Conservation (phyloP, 495 filamentous ascomycete genomes). For the Penicillium simplicissimum region DNA sequence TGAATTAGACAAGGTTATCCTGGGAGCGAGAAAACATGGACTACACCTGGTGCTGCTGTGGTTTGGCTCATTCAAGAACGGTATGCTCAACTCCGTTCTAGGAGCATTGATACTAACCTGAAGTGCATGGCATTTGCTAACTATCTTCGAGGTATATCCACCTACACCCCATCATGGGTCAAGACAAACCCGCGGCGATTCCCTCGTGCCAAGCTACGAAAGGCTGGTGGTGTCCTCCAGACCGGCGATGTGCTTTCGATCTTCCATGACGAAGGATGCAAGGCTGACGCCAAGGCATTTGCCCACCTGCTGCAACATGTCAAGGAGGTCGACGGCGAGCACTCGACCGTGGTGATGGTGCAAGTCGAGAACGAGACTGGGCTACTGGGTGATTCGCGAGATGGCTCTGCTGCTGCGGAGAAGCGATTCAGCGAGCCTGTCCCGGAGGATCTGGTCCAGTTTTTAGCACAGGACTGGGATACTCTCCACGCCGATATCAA, state of each 20-base stretch:
- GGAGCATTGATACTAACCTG: neutral
- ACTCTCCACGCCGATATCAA: conserved; percentile 35
- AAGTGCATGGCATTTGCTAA: neutral
- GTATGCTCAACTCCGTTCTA: conserved; percentile 15
- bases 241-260: conserved; percentile 37
- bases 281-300: conserved; percentile 43
- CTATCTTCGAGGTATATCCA: conserved; percentile 28
- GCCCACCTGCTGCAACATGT: conserved; percentile 38
- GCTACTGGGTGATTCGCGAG: conserved; percentile 48
- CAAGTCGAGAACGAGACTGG: conserved; percentile 54
- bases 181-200: conserved; percentile 47
- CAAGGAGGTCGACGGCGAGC: conserved; percentile 39
- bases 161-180: conserved; percentile 46
- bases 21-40: conserved; percentile 39
- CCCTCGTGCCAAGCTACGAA: conserved; percentile 37
- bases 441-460: conserved; percentile 34
- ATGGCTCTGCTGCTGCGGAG: conserved; percentile 39
- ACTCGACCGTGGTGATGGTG: conserved; percentile 51
- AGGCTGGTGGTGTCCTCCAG: conserved; percentile 29
- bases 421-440: conserved; percentile 35
- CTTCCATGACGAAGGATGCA: conserved; percentile 36
- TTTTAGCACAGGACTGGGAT: conserved; percentile 33
- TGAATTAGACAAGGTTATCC: conserved; percentile 45
- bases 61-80: conserved; percentile 56
- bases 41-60: conserved; percentile 50